Conservation (phyloP, 2,329 filamentous ascomycete genomes). For the Aspergillus felis region DNA sequence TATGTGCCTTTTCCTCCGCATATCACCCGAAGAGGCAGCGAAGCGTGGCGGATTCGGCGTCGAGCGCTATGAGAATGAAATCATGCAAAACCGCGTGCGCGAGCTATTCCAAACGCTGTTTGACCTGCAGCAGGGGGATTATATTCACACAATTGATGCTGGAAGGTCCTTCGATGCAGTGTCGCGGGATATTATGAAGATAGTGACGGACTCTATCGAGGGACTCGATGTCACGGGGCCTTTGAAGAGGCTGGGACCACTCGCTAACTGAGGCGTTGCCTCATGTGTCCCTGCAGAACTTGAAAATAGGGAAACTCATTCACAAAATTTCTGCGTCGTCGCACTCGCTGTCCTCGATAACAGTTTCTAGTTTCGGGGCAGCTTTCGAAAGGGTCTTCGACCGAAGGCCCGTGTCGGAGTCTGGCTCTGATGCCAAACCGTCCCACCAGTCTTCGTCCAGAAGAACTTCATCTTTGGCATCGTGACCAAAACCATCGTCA, state of each 20-base stretch:
- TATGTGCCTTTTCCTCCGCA: slow-evolving; percentile 79
- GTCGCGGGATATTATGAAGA: slow-evolving; percentile 35
- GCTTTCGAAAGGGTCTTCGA: slow-evolving; percentile 7
- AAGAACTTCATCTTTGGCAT: slow-evolving; percentile 19
- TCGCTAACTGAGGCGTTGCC: slow-evolving; percentile 10
- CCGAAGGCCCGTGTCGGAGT: slow-evolving; percentile 18
- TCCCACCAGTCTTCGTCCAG: slow-evolving; percentile 35
- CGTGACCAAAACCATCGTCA: slow-evolving; percentile 13
- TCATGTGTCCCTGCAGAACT: not conserved
- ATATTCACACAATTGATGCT: slow-evolving; percentile 55
- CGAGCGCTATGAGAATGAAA: slow-evolving; percentile 81
- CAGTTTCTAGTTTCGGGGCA: slow-evolving; percentile 32
- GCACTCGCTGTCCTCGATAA: slow-evolving; percentile 56
- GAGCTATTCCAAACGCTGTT: slow-evolving; percentile 63
- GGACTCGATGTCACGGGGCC: slow-evolving; percentile 32
- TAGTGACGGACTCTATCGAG: slow-evolving; percentile 27
- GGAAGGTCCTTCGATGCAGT: slow-evolving; percentile 51
- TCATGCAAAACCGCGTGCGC: slow-evolving; percentile 76
- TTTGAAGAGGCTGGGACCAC: slow-evolving; percentile 31
- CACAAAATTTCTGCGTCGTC: slow-evolving; percentile 46
- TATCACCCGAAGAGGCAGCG: slow-evolving; percentile 68
- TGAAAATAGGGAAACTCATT: slow-evolving; percentile 16
- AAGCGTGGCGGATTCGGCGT: slow-evolving; percentile 80
- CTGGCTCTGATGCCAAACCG: slow-evolving; percentile 22
- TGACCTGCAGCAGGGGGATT: slow-evolving; percentile 45